These are phyloP conservation scores for Verticillium dahliae DNA, from an alignment of 2,329 filamentous ascomycete species.

Conservation along the genomic window DNA sequence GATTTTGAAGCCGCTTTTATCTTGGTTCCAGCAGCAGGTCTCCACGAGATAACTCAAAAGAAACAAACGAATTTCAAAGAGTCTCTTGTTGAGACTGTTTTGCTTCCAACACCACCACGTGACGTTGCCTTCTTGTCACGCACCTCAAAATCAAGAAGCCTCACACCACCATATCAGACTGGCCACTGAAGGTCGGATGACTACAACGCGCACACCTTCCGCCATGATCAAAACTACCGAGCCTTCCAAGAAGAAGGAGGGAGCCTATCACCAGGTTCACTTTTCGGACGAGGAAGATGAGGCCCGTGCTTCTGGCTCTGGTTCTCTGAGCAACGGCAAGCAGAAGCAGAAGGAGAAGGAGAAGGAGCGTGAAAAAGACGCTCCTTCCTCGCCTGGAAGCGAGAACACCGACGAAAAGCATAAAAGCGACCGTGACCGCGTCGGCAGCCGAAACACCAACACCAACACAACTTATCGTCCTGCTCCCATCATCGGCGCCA, in stretches of 20 bases:
- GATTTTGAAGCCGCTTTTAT: too few relatives aligned
- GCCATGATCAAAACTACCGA: neutral
- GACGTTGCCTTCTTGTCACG: neutral
- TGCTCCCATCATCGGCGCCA: neutral
- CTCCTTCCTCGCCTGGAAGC: neutral
- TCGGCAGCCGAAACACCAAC: neutral
- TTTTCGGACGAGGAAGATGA: neutral
- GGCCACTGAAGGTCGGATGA: neutral
- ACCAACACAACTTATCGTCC: neutral
- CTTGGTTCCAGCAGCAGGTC: too few relatives aligned
- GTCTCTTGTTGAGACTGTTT: too few relatives aligned
- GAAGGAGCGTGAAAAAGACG: neutral
- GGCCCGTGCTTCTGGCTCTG: neutral
- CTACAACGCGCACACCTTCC: neutral
- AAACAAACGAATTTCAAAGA: too few relatives aligned
- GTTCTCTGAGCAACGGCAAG: neutral
- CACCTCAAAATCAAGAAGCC: neutral
- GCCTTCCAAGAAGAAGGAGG: neutral
- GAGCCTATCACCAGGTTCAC: neutral
- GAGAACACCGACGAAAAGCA: neutral
- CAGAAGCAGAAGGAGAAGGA: neutral
- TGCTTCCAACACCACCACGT: too few relatives aligned
- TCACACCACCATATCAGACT: neutral
- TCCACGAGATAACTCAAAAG: too few relatives aligned
- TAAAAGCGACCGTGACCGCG: neutral